Conservation (phyloP, 164 flowering plant species). For the Saururus chinensis region DNA sequence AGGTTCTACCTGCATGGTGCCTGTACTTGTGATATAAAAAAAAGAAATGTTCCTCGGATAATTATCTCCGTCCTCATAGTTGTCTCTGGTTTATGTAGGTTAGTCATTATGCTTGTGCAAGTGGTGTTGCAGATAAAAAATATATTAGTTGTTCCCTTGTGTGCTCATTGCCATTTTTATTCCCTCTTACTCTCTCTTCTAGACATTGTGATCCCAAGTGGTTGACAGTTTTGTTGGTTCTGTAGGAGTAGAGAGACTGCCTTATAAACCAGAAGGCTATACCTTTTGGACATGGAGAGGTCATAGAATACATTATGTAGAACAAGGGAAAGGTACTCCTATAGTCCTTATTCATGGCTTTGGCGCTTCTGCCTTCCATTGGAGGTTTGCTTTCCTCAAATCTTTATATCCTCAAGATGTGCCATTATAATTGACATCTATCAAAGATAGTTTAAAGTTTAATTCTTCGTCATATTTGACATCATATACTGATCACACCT, state of each 20-base stretch:
- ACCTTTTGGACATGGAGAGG: constrained; percentile 85
- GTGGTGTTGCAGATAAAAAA: not conserved
- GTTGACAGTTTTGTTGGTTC: not conserved
- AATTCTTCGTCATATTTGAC: too few species aligned
- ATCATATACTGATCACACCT: not conserved
- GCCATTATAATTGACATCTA: not conserved
- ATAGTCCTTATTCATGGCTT: constrained; percentile 93
- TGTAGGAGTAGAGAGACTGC: constrained; percentile 60
- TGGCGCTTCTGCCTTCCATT: constrained; percentile 95
- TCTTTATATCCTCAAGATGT: not conserved
- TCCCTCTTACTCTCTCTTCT: not conserved
- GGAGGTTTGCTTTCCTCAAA: constrained; percentile 50
- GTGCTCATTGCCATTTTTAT: too few species aligned
- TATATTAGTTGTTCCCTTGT: not conserved
- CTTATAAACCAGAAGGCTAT: constrained; percentile 83
- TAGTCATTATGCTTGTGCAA: too few species aligned
- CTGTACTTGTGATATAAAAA: too few species aligned
- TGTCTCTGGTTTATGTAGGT: too few species aligned
- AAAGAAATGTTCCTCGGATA: too few species aligned
- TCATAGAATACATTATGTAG: constrained; percentile 85
- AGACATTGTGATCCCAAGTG: not conserved
- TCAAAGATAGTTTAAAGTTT: too few species aligned
- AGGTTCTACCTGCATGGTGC: too few species aligned
- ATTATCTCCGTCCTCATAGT: too few species aligned
- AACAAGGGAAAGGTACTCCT: constrained; percentile 76